phyloP scores from a whole-genome alignment of 371 early-diverging fungal species.

The Umbelopsis sp. region DNA sequence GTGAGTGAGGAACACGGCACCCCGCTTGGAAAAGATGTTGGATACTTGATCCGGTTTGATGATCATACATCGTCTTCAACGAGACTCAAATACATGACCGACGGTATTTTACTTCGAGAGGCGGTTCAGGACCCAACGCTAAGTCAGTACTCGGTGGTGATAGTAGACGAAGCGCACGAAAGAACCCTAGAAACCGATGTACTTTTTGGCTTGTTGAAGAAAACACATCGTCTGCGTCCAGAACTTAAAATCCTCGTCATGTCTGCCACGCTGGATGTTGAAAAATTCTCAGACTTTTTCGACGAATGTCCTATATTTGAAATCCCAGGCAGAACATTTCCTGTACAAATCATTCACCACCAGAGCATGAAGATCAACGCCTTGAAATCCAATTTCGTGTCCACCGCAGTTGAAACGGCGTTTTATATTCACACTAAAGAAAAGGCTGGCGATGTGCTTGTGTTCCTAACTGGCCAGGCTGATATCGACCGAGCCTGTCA shows the following conservation, averaged over 20 bases:
- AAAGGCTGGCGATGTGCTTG: slow-evolving; percentile 77
- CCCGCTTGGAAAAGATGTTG: slow-evolving; percentile 65
- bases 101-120: slow-evolving; percentile 88
- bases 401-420: slow-evolving; percentile 74
- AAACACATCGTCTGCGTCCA: slow-evolving; percentile 54
- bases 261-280: slow-evolving; percentile 82
- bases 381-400: slow-evolving; percentile 71
- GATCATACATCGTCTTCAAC: slow-evolving; percentile 66
- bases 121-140: slow-evolving; percentile 67
- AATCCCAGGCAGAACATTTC: slow-evolving; percentile 83
- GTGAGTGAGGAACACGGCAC: slow-evolving; percentile 77
- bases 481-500: slow-evolving; percentile 84
- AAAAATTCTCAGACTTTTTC: slow-evolving; percentile 74
- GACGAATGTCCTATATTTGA: slow-evolving; percentile 82
- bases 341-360: slow-evolving; percentile 74
- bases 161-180: slow-evolving; percentile 97
- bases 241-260: slow-evolving; percentile 77
- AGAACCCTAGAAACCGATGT: slow-evolving; percentile 93
- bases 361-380: slow-evolving; percentile 36
- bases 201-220: slow-evolving; percentile 82
- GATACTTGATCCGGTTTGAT: slow-evolving; percentile 91
- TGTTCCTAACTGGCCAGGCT: slow-evolving; percentile 91
- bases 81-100: slow-evolving; percentile 86
- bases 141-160: slow-evolving; percentile 71
- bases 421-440: slow-evolving; percentile 78